These are phyloP conservation scores for Fusarium heterosporum DNA, from an alignment of 2,329 filamentous ascomycete species.

Conservation along the genomic window DNA sequence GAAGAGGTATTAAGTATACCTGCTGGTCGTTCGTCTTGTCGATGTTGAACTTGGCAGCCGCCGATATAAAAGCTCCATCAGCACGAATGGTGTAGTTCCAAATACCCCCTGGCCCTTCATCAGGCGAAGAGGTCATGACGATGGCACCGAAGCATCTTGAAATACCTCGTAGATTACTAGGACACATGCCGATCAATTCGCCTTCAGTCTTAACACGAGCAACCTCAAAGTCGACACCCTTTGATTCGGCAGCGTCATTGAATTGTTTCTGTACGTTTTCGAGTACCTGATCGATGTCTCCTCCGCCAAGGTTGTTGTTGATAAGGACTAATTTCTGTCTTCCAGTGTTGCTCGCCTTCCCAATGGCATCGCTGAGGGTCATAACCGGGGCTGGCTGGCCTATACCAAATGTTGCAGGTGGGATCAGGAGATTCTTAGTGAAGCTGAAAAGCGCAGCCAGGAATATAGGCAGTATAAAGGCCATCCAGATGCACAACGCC, in stretches of 20 bases:
- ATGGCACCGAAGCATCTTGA: slow-evolving; percentile 79
- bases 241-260: slow-evolving; percentile 62
- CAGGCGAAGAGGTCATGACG: slow-evolving; percentile 80
- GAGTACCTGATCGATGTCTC: slow-evolving; percentile 79
- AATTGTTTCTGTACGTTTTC: slow-evolving; percentile 69
- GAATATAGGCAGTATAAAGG: slow-evolving; percentile 69
- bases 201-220: slow-evolving; percentile 64
- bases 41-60: slow-evolving; percentile 72
- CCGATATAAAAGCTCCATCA: slow-evolving; percentile 72
- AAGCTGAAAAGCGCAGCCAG: slow-evolving; percentile 73
- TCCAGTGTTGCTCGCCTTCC: slow-evolving; percentile 63
- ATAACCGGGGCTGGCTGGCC: slow-evolving; percentile 71
- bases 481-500: slow-evolving; percentile 64
- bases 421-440: slow-evolving; percentile 85
- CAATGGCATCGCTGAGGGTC: slow-evolving; percentile 72
- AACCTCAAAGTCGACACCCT: slow-evolving; percentile 66
- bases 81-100: slow-evolving; percentile 92
- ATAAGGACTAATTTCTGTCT: slow-evolving; percentile 81
- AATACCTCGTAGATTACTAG: slow-evolving; percentile 72
- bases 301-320: slow-evolving; percentile 76
- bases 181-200: slow-evolving; percentile 73
- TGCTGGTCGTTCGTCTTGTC: slow-evolving; percentile 78
- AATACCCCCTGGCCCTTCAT: slow-evolving; percentile 70
- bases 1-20: slow-evolving; percentile 82
- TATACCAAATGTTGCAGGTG: slow-evolving; percentile 80